A percentile compares a stretch with the other conserved stretches of the same genome.
phyloP scores from a whole-genome alignment of 1,139 yeast species.

The Nadsonia starkeyi-henricii region DNA sequence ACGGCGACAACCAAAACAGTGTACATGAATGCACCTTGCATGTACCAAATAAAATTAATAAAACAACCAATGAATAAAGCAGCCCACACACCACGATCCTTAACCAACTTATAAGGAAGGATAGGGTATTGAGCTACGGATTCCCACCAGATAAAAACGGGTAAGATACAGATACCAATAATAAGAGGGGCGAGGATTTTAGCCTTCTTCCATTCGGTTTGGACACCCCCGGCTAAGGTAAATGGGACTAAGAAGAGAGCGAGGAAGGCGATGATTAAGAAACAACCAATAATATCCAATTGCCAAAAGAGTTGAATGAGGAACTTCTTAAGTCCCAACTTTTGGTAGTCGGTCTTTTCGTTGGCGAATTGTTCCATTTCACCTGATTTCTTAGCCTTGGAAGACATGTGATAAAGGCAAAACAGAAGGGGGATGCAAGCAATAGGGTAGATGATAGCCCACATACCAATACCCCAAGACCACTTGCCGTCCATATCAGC shows the following conservation, averaged over 20 bases:
- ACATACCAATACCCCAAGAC: conserved; percentile 68
- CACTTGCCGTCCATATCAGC: conserved; percentile 31
- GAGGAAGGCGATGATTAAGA: conserved; percentile 33
- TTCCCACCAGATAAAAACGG: conserved; percentile 41
- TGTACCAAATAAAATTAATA: conserved; percentile 45
- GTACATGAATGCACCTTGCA: conserved; percentile 57
- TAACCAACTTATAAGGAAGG: conserved; percentile 40
- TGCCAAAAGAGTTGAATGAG: conserved; percentile 29
- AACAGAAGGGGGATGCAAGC: conserved; percentile 39
- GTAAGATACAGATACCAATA: conserved; percentile 44
- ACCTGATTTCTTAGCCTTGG: conserved; percentile 36
- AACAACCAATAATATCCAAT: conserved; percentile 42
- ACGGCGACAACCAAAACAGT: conserved; percentile 52
- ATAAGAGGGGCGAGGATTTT: conserved; percentile 51
- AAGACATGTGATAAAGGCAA: conserved; percentile 43
- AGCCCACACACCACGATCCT: conserved; percentile 57
- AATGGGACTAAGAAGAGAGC: conserved; percentile 38
- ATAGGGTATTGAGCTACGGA: conserved; percentile 41
- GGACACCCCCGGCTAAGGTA: conserved; percentile 49
- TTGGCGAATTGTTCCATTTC: conserved; percentile 29
- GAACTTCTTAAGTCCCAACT: conserved; percentile 18
- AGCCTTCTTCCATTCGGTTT: conserved; percentile 39
- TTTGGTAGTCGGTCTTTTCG: conserved; percentile 18
- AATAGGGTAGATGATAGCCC: conserved; percentile 66
- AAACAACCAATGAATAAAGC: conserved; percentile 30